Percentiles rank a stretch among this genome's conserved stretches.
Evolutionary conservation across 768 basidiomycete species (phyloP).

Genomic region (Leccinellum rugosiceps): DNA sequence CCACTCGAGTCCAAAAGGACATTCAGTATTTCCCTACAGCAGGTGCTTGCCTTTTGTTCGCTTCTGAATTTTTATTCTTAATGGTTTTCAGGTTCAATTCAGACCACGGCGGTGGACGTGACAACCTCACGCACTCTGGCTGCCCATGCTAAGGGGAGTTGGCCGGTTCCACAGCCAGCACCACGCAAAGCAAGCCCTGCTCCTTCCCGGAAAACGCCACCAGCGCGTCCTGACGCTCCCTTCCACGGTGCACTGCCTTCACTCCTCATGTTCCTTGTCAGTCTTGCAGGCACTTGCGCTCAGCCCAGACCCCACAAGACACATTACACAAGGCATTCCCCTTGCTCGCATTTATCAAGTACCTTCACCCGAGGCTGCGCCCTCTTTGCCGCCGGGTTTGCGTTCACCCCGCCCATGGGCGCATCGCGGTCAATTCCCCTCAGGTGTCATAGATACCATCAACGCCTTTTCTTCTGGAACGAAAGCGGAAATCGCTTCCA

Average conservation of each 20-base stretch:
- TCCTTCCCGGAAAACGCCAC: slow-evolving; percentile 18
- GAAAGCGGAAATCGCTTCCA: slow-evolving; percentile 3
- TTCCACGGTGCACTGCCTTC: slow-evolving; percentile 8
- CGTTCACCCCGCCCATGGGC: not conserved
- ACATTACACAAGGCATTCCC: slow-evolving; percentile 1
- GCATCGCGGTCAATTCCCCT: slow-evolving; percentile 19
- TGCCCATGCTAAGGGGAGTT: slow-evolving; percentile 75
- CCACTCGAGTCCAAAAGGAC: too few relatives aligned
- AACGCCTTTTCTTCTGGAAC: slow-evolving; percentile 22
- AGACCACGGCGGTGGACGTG: slow-evolving; percentile 38
- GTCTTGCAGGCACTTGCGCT: slow-evolving; percentile 17
- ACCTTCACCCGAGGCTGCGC: not conserved
- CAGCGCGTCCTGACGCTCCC: not conserved
- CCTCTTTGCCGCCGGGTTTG: not conserved
- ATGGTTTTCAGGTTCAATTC: slow-evolving; percentile 4
- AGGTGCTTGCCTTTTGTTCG: not conserved
- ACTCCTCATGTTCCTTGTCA: slow-evolving; percentile 23
- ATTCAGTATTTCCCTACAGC: not conserved
- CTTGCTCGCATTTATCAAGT: slow-evolving; percentile 1
- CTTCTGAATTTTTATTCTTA: not conserved
- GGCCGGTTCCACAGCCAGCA: slow-evolving; percentile 52
- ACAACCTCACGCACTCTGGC: slow-evolving; percentile 40
- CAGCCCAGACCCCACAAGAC: slow-evolving; percentile 6
- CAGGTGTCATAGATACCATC: slow-evolving; percentile 24
- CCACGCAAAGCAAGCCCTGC: slow-evolving; percentile 43